These are phyloP conservation scores for Mycena epipterygia DNA, from an alignment of 768 basidiomycete species.

Conservation along the genomic window DNA sequence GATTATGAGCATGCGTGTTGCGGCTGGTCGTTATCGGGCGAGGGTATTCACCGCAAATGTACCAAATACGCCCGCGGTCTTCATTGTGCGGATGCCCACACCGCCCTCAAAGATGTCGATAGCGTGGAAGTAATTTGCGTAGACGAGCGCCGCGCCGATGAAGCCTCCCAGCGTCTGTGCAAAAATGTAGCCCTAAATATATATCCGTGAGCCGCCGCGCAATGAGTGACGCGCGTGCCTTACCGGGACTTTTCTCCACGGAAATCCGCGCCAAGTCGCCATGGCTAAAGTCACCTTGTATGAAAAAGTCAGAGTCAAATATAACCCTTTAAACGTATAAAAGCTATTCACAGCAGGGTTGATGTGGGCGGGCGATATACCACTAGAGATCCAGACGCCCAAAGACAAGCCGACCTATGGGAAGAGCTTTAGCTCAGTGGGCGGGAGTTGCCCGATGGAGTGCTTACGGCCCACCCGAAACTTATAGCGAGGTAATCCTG, in stretches of 20 bases:
- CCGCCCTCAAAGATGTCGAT: slow-evolving; percentile 69
- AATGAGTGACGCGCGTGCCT: not conserved
- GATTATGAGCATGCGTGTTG: too few species aligned
- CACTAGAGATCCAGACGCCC: slow-evolving; percentile 57
- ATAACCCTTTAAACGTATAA: not conserved
- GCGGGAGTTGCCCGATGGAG: not conserved
- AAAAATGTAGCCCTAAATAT: slow-evolving; percentile 44
- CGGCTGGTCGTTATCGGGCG: too few species aligned
- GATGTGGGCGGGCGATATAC: slow-evolving; percentile 56
- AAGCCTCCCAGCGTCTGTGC: slow-evolving; percentile 68
- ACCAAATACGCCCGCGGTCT: slow-evolving; percentile 52
- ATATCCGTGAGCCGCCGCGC: not conserved
- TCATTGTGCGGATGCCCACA: slow-evolving; percentile 57
- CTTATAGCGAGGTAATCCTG: slow-evolving; percentile 51
- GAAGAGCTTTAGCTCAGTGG: not conserved
- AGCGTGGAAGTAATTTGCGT: slow-evolving; percentile 72
- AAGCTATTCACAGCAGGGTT: slow-evolving; percentile 35
- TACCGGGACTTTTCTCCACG: slow-evolving; percentile 69
- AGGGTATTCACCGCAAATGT: slow-evolving; percentile 5
- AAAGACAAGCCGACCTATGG: slow-evolving; percentile 47
- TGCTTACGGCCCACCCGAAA: slow-evolving; percentile 52
- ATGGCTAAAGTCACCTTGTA: slow-evolving; percentile 36
- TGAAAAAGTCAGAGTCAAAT: slow-evolving; percentile 6
- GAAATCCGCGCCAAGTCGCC: slow-evolving; percentile 66
- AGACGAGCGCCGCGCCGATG: slow-evolving; percentile 62